Percentiles rank a stretch among this genome's conserved stretches.
phyloP scores from a whole-genome alignment of 176 grass and related monocot species.

The Aegilops longissima region DNA sequence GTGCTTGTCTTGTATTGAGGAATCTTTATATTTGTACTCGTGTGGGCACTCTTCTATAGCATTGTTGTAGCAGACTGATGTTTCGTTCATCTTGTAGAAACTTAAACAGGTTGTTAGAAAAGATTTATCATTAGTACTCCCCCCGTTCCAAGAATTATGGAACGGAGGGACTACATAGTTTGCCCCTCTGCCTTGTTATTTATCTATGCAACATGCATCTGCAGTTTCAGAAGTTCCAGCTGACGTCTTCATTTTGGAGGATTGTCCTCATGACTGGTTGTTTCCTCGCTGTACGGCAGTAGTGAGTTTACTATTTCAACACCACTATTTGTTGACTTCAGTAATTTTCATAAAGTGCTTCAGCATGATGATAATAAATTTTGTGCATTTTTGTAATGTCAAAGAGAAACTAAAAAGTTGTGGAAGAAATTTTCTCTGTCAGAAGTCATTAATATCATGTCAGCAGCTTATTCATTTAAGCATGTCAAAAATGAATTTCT shows the following conservation, averaged over 20 bases:
- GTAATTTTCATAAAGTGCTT: not conserved
- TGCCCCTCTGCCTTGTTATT: conserved; percentile 13
- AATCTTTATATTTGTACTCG: not conserved
- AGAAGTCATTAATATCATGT: conserved; percentile 14
- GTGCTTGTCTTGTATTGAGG: too few relatives aligned
- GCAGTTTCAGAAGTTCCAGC: conserved; percentile 80
- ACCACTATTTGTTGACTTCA: not conserved
- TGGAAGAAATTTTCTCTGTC: not conserved
- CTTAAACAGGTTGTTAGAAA: conserved; percentile 2
- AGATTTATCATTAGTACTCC: not conserved
- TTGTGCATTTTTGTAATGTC: conserved; percentile 1
- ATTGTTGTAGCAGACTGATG: conserved; percentile 1
- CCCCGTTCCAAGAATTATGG: too few relatives aligned
- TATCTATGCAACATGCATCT: conserved; percentile 29
- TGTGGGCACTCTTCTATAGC: not conserved
- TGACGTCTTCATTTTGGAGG: conserved; percentile 86
- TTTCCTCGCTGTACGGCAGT: conserved; percentile 88
- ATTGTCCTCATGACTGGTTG: conserved; percentile 98
- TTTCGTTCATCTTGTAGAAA: conserved; percentile 16
- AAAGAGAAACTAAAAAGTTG: not conserved
- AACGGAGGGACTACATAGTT: not conserved
- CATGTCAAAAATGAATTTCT: not conserved
- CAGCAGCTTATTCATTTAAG: not conserved
- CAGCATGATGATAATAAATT: not conserved
- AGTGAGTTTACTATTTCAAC: conserved; percentile 54